Conservation (phyloP, 805 yeast species). For the Metschnikowia kunwiensis region DNA sequence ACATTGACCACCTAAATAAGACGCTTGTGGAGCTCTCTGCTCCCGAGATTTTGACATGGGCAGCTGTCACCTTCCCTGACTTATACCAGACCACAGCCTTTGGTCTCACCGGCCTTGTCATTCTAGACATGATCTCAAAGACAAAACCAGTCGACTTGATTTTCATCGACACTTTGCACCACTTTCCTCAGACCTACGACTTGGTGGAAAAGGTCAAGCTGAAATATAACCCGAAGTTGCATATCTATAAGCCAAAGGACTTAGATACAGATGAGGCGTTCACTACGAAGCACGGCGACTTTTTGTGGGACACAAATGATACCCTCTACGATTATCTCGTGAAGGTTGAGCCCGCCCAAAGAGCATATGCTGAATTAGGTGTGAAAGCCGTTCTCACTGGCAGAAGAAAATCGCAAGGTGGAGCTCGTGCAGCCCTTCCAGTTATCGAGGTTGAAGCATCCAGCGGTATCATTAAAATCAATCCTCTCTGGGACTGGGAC, state of each 20-base stretch:
- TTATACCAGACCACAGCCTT: slow-evolving; percentile 92
- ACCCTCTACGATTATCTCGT: slow-evolving; percentile 77
- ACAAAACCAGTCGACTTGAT: slow-evolving; percentile 62
- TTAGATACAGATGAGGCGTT: slow-evolving; percentile 61
- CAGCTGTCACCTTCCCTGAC: slow-evolving; percentile 75
- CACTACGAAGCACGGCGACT: slow-evolving; percentile 63
- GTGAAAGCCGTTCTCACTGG: slow-evolving; percentile 92
- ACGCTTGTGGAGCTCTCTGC: slow-evolving; percentile 57
- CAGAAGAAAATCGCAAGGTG: slow-evolving; percentile 87
- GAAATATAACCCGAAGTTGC: slow-evolving; percentile 56
- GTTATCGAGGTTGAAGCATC: slow-evolving; percentile 72
- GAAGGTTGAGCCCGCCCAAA: slow-evolving; percentile 87
- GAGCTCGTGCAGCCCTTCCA: slow-evolving; percentile 66
- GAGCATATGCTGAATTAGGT: slow-evolving; percentile 71
- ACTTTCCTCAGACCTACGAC: slow-evolving; percentile 89
- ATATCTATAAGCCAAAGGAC: slow-evolving; percentile 65
- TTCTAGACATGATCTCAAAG: slow-evolving; percentile 70
- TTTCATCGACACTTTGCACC: slow-evolving; percentile 87
- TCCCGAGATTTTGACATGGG: slow-evolving; percentile 76
- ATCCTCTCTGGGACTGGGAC: slow-evolving; percentile 83
- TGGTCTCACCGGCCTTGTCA: slow-evolving; percentile 88
- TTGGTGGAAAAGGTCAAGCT: slow-evolving; percentile 57
- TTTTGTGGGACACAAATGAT: slow-evolving; percentile 82
- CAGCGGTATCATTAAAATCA: slow-evolving; percentile 75
- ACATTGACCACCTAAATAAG: slow-evolving; percentile 64